Base-by-base conservation (phyloP, 192 early-diverging fungal genomes). In the Podochytrium sp. region DNA sequence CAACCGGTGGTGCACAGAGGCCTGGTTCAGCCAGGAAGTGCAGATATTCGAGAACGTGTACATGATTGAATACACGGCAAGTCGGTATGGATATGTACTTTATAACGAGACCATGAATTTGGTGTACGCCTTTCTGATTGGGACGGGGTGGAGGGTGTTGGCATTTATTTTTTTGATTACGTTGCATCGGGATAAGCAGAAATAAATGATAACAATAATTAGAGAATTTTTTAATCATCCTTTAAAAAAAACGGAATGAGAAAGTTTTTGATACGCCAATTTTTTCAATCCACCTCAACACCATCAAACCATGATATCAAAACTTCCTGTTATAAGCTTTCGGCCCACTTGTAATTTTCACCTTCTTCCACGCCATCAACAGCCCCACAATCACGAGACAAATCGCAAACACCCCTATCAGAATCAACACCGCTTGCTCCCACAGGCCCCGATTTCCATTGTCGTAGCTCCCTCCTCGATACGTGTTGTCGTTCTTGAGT, bases 1-100 rank as follows among this genome's bases (percentile, higher is more conserved):
- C 60, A 80, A 80, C 50, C 68, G 71, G 7, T 81, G 80, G 80
- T 74, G 63, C 3, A 72, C 78, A 30, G 80, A 82, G 70, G 78
- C 73, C 14, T 61, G 72, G 39, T 80, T 57, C 41, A 57, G 49
- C 3, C 67, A 67, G 18, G 71, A 41, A 16, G 29, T 80, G 27
- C 27, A 30, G 18, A 34, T 57, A 18, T 79, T 72, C 49, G n/a
- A 29, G 25, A 60, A 58, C 14, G 58, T 82, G n/a, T 82, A 82
- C 42, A 37, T 69, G 4, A 43, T 67, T 27, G 14, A 41, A 29
- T 14, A 51, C 0, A 5, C 79, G 0, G 73, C 71, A 7, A 49
- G 34, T 20, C 2, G 51, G 18, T 50, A 30, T 18, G 83, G 83
- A 20, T 84, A 74, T 33, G 74, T 72, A 16, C 23, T 82, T 1